Conservation (phyloP, 257 asterid species). For the Primulina huaijiensis region DNA sequence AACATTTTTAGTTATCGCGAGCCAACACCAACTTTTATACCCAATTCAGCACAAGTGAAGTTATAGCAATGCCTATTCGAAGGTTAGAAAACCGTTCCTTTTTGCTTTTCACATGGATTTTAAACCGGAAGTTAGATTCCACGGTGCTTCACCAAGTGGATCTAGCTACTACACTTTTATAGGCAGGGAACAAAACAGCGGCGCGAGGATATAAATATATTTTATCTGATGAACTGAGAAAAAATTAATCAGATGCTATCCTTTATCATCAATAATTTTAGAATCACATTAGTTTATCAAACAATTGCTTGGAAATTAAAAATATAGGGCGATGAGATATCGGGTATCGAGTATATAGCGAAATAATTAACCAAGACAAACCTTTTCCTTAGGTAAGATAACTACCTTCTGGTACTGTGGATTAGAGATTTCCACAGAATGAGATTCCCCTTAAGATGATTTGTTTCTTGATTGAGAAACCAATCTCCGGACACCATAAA, state of each 20-base stretch:
- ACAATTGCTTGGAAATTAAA: neutral
- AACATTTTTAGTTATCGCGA: neutral
- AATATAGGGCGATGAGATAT: too few species aligned
- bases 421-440: neutral
- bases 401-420: neutral
- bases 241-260: neutral
- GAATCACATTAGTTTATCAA: neutral
- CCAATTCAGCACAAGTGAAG: too few species aligned
- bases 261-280: neutral
- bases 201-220: neutral
- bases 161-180: neutral
- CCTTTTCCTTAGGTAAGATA: neutral
- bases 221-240: neutral
- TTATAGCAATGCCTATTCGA: too few species aligned
- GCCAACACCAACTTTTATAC: neutral
- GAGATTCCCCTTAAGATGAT: neutral
- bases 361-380: neutral
- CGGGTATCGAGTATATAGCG: neutral
- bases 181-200: neutral
- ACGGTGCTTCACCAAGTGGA: neutral
- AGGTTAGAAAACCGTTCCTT: neutral
- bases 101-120: too few species aligned
- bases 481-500: neutral
- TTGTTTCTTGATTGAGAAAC: neutral
- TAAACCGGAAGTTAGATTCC: neutral